Percentiles rank a stretch among this genome's conserved stretches.
phyloP scores from a whole-genome alignment of 2,329 filamentous ascomycete genomes.

The Colletotrichum phormii region DNA sequence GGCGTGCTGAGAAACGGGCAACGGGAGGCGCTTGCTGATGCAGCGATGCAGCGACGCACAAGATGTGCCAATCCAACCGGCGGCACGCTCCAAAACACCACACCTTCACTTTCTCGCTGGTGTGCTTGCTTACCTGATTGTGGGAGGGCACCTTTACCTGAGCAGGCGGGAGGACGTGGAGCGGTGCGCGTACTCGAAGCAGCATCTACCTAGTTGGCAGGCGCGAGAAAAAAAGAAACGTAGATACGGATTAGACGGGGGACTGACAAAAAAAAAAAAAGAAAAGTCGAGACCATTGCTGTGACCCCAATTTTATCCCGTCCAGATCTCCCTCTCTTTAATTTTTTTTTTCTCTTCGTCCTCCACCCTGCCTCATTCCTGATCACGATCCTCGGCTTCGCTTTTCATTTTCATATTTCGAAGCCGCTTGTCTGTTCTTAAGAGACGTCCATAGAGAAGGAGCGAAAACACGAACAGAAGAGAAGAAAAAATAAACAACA shows the following conservation, averaged over 20 bases:
- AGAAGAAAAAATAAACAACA: not conserved
- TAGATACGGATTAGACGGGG: not conserved
- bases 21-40: constrained; percentile 26
- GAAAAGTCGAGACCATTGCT: constrained; percentile 23
- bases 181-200: constrained; percentile 1
- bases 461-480: not conserved
- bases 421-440: not conserved
- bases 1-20: constrained; percentile 19
- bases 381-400: constrained; percentile 19
- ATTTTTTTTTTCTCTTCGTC: constrained; percentile 24
- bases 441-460: not conserved
- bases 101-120: not conserved
- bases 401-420: not conserved
- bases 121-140: not conserved
- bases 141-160: not conserved
- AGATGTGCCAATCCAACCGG: not conserved
- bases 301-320: constrained; percentile 35
- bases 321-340: constrained; percentile 24
- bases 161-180: not conserved
- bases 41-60: not conserved
- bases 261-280: not conserved
- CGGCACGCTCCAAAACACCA: not conserved
- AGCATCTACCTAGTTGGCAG: not conserved
- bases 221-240: not conserved
- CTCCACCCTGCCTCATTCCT: constrained; percentile 31